phyloP scores from a whole-genome alignment of 345 rosid genomes.

The Gynandropsis gynandra region DNA sequence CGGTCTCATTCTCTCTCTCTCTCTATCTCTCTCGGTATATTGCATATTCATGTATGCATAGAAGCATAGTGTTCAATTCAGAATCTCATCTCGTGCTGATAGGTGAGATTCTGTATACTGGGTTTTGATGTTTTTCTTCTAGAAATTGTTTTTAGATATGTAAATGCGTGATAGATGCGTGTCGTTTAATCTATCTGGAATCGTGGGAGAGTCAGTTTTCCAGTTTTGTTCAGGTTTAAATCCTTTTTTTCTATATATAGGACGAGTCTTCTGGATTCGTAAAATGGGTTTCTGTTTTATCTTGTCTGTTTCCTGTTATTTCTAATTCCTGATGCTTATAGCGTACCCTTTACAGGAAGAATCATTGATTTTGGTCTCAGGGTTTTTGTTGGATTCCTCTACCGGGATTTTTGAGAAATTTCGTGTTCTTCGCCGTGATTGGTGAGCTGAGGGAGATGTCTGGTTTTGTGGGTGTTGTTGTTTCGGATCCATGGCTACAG shows the following conservation, averaged over 20 bases:
- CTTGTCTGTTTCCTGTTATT: neutral
- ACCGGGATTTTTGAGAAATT: slow-evolving; percentile 21
- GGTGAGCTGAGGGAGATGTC: slow-evolving; percentile 53
- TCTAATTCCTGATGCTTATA: slow-evolving; percentile 7
- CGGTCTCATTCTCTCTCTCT: slow-evolving; percentile 9
- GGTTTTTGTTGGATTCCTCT: slow-evolving; percentile 20
- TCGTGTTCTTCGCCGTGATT: slow-evolving; percentile 13
- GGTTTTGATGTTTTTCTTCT: neutral
- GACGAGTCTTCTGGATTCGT: slow-evolving; percentile 8
- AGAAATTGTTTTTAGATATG: slow-evolving; percentile 13
- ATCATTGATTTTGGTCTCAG: slow-evolving; percentile 14
- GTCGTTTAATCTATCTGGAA: slow-evolving; percentile 8
- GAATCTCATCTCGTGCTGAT: slow-evolving; percentile 12
- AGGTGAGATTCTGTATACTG: slow-evolving; percentile 4
- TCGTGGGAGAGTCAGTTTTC: slow-evolving; percentile 11
- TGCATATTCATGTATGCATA: neutral
- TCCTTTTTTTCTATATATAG: slow-evolving; percentile 7
- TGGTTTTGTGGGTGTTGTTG: slow-evolving; percentile 53
- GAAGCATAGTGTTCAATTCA: slow-evolving; percentile 8
- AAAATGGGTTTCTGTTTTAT: neutral
- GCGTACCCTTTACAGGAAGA: slow-evolving; percentile 7
- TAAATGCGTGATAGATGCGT: slow-evolving; percentile 17
- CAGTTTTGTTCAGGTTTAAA: slow-evolving; percentile 16
- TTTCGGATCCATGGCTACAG: slow-evolving; percentile 80
- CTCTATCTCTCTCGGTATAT: slow-evolving; percentile 10